A percentile compares a stretch with the other conserved stretches of the same genome.
These are phyloP conservation scores for Cryomyces minteri DNA, from an alignment of 495 filamentous ascomycete genomes.

Conservation along the genomic window DNA sequence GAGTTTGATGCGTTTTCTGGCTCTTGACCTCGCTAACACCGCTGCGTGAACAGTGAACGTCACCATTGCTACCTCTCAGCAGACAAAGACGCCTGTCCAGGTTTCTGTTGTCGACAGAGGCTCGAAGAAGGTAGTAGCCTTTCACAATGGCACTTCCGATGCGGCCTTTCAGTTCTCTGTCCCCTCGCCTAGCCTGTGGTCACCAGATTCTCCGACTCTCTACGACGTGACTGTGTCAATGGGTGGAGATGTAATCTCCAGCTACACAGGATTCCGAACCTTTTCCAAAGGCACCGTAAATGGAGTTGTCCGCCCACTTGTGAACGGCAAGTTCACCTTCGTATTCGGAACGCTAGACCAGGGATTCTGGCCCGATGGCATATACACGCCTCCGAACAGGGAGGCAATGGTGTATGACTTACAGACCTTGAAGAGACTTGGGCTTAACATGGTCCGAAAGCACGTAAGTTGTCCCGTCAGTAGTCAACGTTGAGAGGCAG, in stretches of 20 bases:
- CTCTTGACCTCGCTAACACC: neutral
- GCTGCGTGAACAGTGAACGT: constrained; percentile 8
- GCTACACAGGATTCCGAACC: constrained; percentile 51
- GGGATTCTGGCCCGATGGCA: constrained; percentile 51
- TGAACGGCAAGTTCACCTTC: constrained; percentile 48
- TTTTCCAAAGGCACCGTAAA: constrained; percentile 32
- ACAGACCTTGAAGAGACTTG: constrained; percentile 36
- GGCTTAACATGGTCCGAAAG: constrained; percentile 51
- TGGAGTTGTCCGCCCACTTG: constrained; percentile 37
- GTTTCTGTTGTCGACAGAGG: constrained; percentile 26
- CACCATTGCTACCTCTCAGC: constrained; percentile 14
- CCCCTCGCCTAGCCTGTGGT: constrained; percentile 34
- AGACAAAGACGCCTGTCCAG: constrained; percentile 19
- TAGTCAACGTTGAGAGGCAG: neutral
- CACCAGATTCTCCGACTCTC: constrained; percentile 37
- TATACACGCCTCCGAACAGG: constrained; percentile 37
- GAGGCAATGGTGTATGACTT: constrained; percentile 52
- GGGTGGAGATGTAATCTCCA: constrained; percentile 33
- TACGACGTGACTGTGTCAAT: constrained; percentile 42
- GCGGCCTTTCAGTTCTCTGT: constrained; percentile 32
- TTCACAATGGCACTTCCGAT: constrained; percentile 24
- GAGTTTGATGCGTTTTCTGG: constrained; percentile 2
- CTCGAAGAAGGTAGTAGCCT: constrained; percentile 16
- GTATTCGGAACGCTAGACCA: constrained; percentile 50
- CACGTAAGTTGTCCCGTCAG: constrained; percentile 27